These are phyloP conservation scores for Lactarius akahatsu DNA, from an alignment of 768 basidiomycete genomes.

Conservation along the genomic window DNA sequence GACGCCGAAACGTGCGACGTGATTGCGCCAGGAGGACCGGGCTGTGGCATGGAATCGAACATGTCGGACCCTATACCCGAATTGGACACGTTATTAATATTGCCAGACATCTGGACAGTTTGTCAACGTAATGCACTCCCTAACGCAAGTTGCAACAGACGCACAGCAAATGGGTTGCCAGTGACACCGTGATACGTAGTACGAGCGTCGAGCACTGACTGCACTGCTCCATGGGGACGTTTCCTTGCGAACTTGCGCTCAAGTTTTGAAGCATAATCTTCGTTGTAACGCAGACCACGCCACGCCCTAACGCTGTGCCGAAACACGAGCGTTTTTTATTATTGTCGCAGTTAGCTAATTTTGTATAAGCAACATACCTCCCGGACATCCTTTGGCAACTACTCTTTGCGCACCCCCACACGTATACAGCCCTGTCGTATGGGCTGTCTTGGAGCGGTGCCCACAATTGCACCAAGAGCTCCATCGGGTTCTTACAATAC, in stretches of 20 bases:
- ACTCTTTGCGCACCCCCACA: slow-evolving; percentile 76
- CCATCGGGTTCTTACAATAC: slow-evolving; percentile 70
- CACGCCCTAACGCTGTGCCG: slow-evolving; percentile 73
- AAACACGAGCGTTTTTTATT: slow-evolving; percentile 3
- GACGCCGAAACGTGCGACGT: neutral
- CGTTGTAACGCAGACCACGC: slow-evolving; percentile 72
- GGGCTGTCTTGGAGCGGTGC: slow-evolving; percentile 85
- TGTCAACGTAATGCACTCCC: neutral
- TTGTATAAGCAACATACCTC: slow-evolving; percentile 52
- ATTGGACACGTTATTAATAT: slow-evolving; percentile 33
- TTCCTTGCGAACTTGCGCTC: slow-evolving; percentile 51
- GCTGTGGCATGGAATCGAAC: slow-evolving; percentile 45
- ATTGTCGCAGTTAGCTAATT: neutral
- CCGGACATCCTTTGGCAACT: slow-evolving; percentile 74
- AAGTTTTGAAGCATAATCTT: slow-evolving; percentile 71
- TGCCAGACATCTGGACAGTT: slow-evolving; percentile 19
- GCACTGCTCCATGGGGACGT: slow-evolving; percentile 39
- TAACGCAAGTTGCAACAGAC: slow-evolving; percentile 28
- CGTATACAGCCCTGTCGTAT: slow-evolving; percentile 80
- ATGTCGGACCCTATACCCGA: slow-evolving; percentile 67
- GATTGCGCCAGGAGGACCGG: slow-evolving; percentile 1
- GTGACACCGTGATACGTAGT: slow-evolving; percentile 36
- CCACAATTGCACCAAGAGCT: slow-evolving; percentile 84
- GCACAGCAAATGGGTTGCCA: slow-evolving; percentile 79
- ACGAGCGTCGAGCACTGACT: slow-evolving; percentile 36